A percentile compares a stretch with the other conserved stretches of the same genome.
Evolutionary conservation across 2,329 filamentous ascomycete genomes (phyloP).

Genomic region (Trichothecium roseum): DNA sequence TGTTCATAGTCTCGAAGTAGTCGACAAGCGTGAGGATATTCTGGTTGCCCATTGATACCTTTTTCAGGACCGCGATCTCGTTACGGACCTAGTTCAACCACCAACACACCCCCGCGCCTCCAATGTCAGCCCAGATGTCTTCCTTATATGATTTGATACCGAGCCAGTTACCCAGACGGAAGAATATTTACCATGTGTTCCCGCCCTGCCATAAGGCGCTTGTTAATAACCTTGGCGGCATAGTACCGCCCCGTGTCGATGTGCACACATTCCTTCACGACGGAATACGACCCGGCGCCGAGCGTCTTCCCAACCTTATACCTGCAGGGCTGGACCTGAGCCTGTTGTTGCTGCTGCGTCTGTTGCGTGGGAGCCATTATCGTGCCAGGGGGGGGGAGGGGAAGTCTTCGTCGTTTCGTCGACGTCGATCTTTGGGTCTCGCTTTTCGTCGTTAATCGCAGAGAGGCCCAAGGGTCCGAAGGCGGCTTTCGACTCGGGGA

Average conservation of each 20-base stretch:
- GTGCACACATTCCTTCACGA: slow-evolving; percentile 97
- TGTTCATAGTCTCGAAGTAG: slow-evolving; percentile 99
- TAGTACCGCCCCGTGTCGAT: slow-evolving; percentile 97
- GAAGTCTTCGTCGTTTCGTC: too few species aligned
- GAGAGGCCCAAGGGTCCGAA: too few species aligned
- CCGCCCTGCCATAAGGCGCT: slow-evolving; percentile 89
- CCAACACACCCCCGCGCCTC: neutral
- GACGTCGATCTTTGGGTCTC: too few species aligned
- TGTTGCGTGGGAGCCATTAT: slow-evolving; percentile 15
- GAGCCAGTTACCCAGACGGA: slow-evolving; percentile 33
- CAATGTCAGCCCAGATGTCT: neutral
- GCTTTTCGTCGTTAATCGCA: too few species aligned
- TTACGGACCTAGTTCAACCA: slow-evolving; percentile 85
- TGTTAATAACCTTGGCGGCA: slow-evolving; percentile 99
- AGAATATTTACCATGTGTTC: slow-evolving; percentile 77
- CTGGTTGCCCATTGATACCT: slow-evolving; percentile 97
- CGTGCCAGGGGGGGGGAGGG: too few species aligned
- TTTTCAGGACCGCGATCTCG: slow-evolving; percentile 94
- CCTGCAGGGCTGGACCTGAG: slow-evolving; percentile 83
- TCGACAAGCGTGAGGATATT: slow-evolving; percentile 97
- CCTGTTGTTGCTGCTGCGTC: slow-evolving; percentile 16
- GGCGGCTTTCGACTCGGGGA: too few species aligned
- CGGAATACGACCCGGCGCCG: slow-evolving; percentile 92
- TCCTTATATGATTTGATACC: neutral
- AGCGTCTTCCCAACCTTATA: slow-evolving; percentile 99